Conservation (phyloP, 2,329 filamentous ascomycete genomes). For the Myriosclerotinia curreyana region DNA sequence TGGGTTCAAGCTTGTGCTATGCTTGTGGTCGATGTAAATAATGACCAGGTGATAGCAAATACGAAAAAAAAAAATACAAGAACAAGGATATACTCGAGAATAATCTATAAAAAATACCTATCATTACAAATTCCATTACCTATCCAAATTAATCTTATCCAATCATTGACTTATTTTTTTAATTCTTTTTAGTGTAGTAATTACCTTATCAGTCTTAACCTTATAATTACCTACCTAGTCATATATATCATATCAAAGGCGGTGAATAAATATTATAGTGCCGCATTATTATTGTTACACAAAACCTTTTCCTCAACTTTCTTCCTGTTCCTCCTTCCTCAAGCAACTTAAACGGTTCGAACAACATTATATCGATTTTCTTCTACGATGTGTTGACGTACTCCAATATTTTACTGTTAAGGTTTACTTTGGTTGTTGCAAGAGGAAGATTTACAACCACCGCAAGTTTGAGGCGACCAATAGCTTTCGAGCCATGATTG, state of each 20-base stretch:
- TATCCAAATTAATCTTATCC: too few species aligned
- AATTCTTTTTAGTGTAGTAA: too few species aligned
- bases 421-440: slow-evolving; percentile 35
- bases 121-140: too few species aligned
- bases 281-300: neutral
- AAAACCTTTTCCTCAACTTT: slow-evolving; percentile 8
- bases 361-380: slow-evolving; percentile 34
- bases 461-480: slow-evolving; percentile 42
- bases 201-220: too few species aligned
- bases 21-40: too few species aligned
- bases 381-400: slow-evolving; percentile 36
- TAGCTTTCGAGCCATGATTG: slow-evolving; percentile 38
- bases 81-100: too few species aligned
- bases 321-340: slow-evolving; percentile 16
- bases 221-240: too few species aligned
- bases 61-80: too few species aligned
- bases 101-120: too few species aligned
- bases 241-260: neutral
- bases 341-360: slow-evolving; percentile 37
- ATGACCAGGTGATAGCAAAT: neutral
- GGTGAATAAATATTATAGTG: slow-evolving; percentile 4
- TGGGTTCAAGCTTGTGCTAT: neutral
- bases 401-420: slow-evolving; percentile 27
- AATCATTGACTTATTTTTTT: too few species aligned
- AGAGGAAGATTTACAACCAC: slow-evolving; percentile 34